Evolutionary conservation across 352 stramenopile genomes (phyloP).

Genomic region (Phytophthora hybrid): DNA sequence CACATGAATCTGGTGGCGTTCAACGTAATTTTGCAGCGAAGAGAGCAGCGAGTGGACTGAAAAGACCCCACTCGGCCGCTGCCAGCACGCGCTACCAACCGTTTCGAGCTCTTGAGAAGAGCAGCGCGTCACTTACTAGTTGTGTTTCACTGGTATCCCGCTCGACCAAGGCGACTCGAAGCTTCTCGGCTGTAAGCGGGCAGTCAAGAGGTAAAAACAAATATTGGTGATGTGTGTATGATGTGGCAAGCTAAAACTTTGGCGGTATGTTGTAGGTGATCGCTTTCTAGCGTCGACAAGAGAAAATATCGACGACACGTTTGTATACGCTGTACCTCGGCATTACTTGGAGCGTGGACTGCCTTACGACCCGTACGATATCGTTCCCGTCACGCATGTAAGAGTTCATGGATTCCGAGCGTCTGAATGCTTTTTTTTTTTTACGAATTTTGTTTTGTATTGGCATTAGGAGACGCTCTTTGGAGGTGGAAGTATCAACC

Average conservation of each 20-base stretch:
- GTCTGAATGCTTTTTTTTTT: not conserved
- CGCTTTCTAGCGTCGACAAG: conserved; percentile 28
- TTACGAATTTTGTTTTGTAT: no score
- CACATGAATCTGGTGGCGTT: conserved; percentile 10
- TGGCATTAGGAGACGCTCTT: conserved; percentile 33
- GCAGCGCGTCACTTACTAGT: conserved; percentile 16
- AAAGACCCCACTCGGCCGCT: conserved; percentile 41
- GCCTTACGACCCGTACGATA: conserved; percentile 76
- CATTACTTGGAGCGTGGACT: conserved; percentile 57
- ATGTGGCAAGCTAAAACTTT: not conserved
- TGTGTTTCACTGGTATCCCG: conserved; percentile 28
- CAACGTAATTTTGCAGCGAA: not conserved
- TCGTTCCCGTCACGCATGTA: conserved; percentile 70
- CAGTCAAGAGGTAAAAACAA: conserved; percentile 29
- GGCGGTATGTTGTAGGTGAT: conserved; percentile 9
- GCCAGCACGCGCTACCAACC: conserved; percentile 20
- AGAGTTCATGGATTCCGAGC: not conserved
- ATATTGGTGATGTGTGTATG: not conserved
- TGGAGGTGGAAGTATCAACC: conserved; percentile 31
- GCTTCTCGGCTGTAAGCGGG: conserved; percentile 16
- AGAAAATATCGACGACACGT: conserved; percentile 50
- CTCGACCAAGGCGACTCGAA: conserved; percentile 14
- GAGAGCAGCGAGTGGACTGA: conserved; percentile 17
- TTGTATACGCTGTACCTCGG: conserved; percentile 70
- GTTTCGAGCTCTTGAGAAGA: conserved; percentile 27